phyloP scores from a whole-genome alignment of 164 flowering plant genomes.

The Paratinospora sagittata region DNA sequence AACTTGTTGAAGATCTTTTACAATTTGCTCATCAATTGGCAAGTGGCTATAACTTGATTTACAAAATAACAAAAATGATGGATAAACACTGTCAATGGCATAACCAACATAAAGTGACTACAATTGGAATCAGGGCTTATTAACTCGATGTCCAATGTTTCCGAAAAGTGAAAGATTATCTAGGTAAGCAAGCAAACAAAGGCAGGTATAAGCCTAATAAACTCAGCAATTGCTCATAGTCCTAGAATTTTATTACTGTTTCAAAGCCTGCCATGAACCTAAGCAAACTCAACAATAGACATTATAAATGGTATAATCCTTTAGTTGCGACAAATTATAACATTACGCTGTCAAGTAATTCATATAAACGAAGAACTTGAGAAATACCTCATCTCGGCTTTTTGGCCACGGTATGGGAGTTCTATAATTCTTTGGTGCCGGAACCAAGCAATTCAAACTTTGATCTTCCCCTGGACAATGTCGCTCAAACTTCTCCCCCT shows the following conservation, averaged over 20 bases:
- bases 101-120: too few species aligned
- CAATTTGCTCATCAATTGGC: too few species aligned
- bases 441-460: conserved; percentile 72
- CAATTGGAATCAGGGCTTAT: not conserved
- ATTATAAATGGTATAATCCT: not conserved
- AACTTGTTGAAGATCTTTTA: too few species aligned
- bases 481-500: conserved; percentile 65
- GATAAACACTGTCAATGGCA: too few species aligned
- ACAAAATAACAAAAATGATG: too few species aligned
- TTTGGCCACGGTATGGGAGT: conserved; percentile 82
- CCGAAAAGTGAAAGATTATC: not conserved
- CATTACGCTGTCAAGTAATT: not conserved
- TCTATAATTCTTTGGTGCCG: conserved; percentile 64
- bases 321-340: not conserved
- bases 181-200: not conserved
- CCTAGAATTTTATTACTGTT: too few species aligned
- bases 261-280: too few species aligned
- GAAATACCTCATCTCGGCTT: conserved; percentile 81
- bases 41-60: too few species aligned
- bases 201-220: too few species aligned
- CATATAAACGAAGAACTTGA: not conserved
- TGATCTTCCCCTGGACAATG: conserved; percentile 66
- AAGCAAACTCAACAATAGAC: not conserved
- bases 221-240: too few species aligned
- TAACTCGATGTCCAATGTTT: not conserved